Evolutionary conservation across 2,329 filamentous ascomycete genomes (phyloP), one percentile per base, ranked within the genome.

Genomic region (Dactylellina cionopaga): DNA sequence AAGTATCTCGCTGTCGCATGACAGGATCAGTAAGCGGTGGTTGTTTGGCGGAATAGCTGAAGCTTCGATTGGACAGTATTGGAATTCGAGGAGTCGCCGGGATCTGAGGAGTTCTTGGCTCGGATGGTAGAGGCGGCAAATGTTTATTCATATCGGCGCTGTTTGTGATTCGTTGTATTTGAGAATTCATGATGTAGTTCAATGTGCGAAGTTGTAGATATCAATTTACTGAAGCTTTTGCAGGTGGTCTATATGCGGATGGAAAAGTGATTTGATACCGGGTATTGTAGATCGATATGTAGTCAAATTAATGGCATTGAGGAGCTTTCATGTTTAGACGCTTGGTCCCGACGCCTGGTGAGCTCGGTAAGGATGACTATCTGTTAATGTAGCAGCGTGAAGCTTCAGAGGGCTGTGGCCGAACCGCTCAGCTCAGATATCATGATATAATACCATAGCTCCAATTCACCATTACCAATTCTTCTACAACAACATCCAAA

Each of bases 81-180:
- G 27, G 9, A 9, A 10, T 25, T 9, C 15, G 7, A 10, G 49
- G 49, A 4, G 49, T 41, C 17, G 35, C 29, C 2, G 62, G 5
- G 41, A 24, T 17, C 11, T 47, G 60, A 22, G 62, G 52, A 2
- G 52, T 66, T 10, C 51, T 44, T 3, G 59, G 54, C 15, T 54
- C 52, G 5, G 52, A 24, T 17, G 68, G 68, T n/a, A 72, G 68
- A 41, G 59, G 59, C 2, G 68, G 68, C 0, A 72, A 29, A 4
- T 43, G 47, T 24, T 72, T 72, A 52, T 72, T 65, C 24, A 72
- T 41, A 17, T 60, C 27, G 29, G 25, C 1, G 19, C 2, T 41
- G 11, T 39, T 64, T 22, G 11, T 56, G 10, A 43, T 27, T 27
- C 59, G 59, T 29, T 59, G 68, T 13, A 59, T 59, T 10, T 64